Base-by-base conservation (phyloP, 2,329 filamentous ascomycete species). In the Colletotrichum tofieldiae region DNA sequence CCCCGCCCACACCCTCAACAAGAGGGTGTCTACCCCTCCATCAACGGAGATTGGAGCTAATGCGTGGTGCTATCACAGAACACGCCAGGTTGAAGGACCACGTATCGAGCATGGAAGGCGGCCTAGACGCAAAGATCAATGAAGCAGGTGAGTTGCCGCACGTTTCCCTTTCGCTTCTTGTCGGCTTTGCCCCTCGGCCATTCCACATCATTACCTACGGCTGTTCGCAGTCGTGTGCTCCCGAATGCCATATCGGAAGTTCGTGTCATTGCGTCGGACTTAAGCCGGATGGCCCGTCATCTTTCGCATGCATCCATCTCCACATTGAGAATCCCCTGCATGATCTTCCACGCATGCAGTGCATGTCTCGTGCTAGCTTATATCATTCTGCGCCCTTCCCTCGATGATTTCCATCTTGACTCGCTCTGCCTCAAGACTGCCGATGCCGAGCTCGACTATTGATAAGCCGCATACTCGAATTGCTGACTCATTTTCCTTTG, bases 71-170 rank as follows among this genome's bases (percentile, higher is more conserved):
- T 74, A 76, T 76, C 75, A 77, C 78, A 94, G 95, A 98, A 81
- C 96, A 98, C 83, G 96, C 96, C 72, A 92, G 96, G 78, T 87
- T 99, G 69, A 97, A 96, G 82, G 95, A 98, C 73, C 94, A 98
- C 83, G 90, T 99, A 73, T 85, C 92, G 3, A 90, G 87, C 75
- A 97, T 99, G 95, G 90, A 93, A 55, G 95, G 95, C 75, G 94
- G 95, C 76, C 89, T 99, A 23, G 96, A 98, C 83, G 94, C 96
- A 61, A 93, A 90, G 80, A 92, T 99, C 75, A 89, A 97, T 78
- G 97, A 99, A 93, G 96, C 93, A 88, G 96, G 94, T 95, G 85
- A 87, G 93, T 88, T 73, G 52, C 49, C 62, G 26, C 18, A 60
- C 58, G 43, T 47, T 72, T 63, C 16, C 1, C 41, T 11, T 76